These are phyloP conservation scores for Rhododendron kiyosumense DNA, from an alignment of 148 eudicot species.

Conservation along the genomic window DNA sequence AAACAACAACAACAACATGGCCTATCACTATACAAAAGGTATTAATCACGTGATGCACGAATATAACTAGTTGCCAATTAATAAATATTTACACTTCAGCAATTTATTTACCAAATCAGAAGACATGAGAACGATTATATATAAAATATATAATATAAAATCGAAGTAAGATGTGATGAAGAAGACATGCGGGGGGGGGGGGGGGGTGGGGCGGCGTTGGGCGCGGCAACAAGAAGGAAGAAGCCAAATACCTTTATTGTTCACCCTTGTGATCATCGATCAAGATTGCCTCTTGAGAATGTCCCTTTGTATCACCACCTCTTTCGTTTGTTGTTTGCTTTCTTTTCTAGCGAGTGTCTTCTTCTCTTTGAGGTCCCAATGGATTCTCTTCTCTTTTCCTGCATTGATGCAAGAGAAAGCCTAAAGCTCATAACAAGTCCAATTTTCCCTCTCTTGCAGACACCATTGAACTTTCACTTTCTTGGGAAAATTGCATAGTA, in stretches of 20 bases:
- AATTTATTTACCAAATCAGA: background rate
- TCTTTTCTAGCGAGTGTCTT: background rate
- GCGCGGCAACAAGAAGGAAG: background rate
- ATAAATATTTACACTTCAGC: background rate
- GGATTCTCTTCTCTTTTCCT: conserved; percentile 11
- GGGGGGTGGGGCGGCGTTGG: too few relatives aligned
- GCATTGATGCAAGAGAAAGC: conserved; percentile 13
- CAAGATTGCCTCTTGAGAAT: conserved; percentile 4
- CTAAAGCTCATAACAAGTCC: conserved; percentile 4
- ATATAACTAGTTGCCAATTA: background rate
- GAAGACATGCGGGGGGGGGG: background rate
- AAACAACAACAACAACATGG: background rate
- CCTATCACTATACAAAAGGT: background rate
- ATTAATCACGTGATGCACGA: background rate
- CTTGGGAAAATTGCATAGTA: background rate
- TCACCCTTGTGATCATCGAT: background rate
- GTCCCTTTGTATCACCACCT: background rate
- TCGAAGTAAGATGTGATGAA: background rate
- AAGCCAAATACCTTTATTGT: background rate
- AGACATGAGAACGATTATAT: background rate
- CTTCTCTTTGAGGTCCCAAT: conserved; percentile 1
- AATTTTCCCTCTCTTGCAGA: conserved; percentile 5
- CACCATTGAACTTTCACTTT: conserved; percentile 9
- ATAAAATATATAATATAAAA: background rate
- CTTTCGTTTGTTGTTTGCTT: conserved; percentile 9